These are phyloP conservation scores for Arthroderma sp. DNA, from an alignment of 2,329 filamentous ascomycete genomes.

Conservation along the genomic window DNA sequence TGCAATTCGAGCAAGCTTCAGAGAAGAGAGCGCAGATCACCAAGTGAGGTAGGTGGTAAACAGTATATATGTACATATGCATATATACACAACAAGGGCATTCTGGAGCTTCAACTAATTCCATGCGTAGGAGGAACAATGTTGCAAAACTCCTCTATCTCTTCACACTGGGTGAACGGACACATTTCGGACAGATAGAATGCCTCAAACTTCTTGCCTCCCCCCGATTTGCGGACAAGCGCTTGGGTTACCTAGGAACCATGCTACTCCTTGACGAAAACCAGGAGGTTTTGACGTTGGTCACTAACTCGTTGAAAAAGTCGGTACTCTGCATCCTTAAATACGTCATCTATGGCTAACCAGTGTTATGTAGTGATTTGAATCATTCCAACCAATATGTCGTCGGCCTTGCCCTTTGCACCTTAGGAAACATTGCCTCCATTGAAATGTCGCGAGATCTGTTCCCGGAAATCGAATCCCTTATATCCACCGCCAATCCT, in stretches of 20 bases:
- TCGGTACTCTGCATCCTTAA: slow-evolving; percentile 31
- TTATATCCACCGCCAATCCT: slow-evolving; percentile 88
- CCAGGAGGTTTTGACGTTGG: slow-evolving; percentile 90
- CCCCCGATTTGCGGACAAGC: slow-evolving; percentile 93
- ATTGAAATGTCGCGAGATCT: slow-evolving; percentile 97
- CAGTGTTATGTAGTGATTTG: slow-evolving; percentile 55
- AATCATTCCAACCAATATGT: slow-evolving; percentile 98
- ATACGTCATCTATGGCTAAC: not conserved
- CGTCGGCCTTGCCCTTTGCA: slow-evolving; percentile 88
- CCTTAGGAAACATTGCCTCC: slow-evolving; percentile 92
- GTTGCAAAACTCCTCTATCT: slow-evolving; percentile 96
- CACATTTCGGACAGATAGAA: slow-evolving; percentile 98
- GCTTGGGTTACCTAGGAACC: slow-evolving; percentile 86
- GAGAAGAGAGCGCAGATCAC: slow-evolving; percentile 89
- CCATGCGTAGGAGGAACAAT: slow-evolving; percentile 69
- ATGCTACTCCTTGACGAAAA: slow-evolving; percentile 96
- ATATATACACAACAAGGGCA: too few relatives aligned
- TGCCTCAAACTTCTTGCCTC: slow-evolving; percentile 95
- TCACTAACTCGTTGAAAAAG: slow-evolving; percentile 98
- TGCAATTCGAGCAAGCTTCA: slow-evolving; percentile 90
- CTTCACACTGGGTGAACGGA: slow-evolving; percentile 92
- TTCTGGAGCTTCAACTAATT: not conserved
- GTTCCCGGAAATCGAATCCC: slow-evolving; percentile 86
- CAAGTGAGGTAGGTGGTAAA: slow-evolving; percentile 58
- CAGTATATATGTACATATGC: not conserved